Base-by-base conservation (phyloP, 306 rosid genomes). In the Herpetospermum pedunculosum region DNA sequence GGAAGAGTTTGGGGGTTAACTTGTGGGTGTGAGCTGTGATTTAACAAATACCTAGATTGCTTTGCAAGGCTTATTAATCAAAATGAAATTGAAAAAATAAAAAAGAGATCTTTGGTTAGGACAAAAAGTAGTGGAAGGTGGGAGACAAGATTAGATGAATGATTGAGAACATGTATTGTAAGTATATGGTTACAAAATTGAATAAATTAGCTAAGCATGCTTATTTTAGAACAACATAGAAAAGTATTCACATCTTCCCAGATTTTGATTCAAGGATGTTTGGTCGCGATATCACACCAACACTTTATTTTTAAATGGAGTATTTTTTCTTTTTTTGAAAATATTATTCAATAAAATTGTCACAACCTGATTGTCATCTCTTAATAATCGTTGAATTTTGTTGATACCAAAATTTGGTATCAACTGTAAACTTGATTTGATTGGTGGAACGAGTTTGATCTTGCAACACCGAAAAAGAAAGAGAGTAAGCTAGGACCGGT, bases 121-220 rank as follows among this genome's bases (percentile, higher is more conserved):
- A 64, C 71, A 34, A 37, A 37, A 35, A 37, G 71, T 37, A 64
- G 71, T 35, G 71, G 71, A 64, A 64, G 48, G 32, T 65, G 72
- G 72, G 34, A 65, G 72, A 65, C 72, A 38, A 7, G 34, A 65
- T 65, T 65, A 40, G 35, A 65, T 65, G 72, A 65, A 65, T 65
- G 50, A 65, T 21, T 23, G 35, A 65, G 12, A 40, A 13, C 19
- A 38, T 64, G 30, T 19, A 21, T 64, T 34, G 13, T 2, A 59
- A 59, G 37, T 63, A 63, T 18, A n/a, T 37, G 18, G 43, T 18
- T 35, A 62, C 0, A 35, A 62, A 32, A 7, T 62, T 16, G 0
- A 35, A 62, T 62, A 62, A 29, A 58, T 50, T n/a, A 50, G 23
- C 26, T 19, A 50, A 50, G 29, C 4, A 2, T 18, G 2, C 10